Percentiles rank a stretch among this genome's conserved stretches.
Evolutionary conservation across 345 rosid species (phyloP).

Genomic region (Corchorus capsularis): DNA sequence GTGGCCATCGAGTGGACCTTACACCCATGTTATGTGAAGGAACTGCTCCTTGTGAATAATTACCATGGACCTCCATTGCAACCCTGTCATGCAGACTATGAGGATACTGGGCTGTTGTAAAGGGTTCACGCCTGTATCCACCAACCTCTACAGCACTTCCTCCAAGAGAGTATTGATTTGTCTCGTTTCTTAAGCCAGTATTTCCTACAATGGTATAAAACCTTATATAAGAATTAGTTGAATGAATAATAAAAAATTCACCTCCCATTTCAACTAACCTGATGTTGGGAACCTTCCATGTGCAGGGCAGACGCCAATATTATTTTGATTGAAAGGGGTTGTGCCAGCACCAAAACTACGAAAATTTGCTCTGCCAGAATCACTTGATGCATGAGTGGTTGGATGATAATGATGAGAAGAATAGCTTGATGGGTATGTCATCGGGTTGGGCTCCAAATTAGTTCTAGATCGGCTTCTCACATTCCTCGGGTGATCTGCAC

Average conservation of each 20-base stretch:
- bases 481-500: slow-evolving; percentile 21
- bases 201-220: slow-evolving; percentile 25
- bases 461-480: slow-evolving; percentile 24
- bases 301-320: slow-evolving; percentile 15
- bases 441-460: slow-evolving; percentile 21
- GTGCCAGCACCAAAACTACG: slow-evolving; percentile 13
- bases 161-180: slow-evolving; percentile 25
- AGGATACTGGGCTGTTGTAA: slow-evolving; percentile 18
- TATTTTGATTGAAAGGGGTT: slow-evolving; percentile 19
- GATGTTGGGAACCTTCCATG: slow-evolving; percentile 23
- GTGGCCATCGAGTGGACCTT: slow-evolving; percentile 12
- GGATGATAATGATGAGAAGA: slow-evolving; percentile 7
- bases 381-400: background rate
- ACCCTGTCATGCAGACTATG: slow-evolving; percentile 13
- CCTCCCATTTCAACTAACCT: slow-evolving; percentile 26
- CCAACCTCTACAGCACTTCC: slow-evolving; percentile 22
- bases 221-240: slow-evolving; percentile 8
- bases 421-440: slow-evolving; percentile 8
- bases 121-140: slow-evolving; percentile 20
- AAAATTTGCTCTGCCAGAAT: slow-evolving; percentile 1
- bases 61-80: background rate
- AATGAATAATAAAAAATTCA: background rate
- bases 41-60: slow-evolving; percentile 16
- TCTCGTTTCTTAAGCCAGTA: slow-evolving; percentile 23
- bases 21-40: slow-evolving; percentile 15